phyloP scores from a whole-genome alignment of 805 yeast genomes.

The Candida sanyiensis region DNA sequence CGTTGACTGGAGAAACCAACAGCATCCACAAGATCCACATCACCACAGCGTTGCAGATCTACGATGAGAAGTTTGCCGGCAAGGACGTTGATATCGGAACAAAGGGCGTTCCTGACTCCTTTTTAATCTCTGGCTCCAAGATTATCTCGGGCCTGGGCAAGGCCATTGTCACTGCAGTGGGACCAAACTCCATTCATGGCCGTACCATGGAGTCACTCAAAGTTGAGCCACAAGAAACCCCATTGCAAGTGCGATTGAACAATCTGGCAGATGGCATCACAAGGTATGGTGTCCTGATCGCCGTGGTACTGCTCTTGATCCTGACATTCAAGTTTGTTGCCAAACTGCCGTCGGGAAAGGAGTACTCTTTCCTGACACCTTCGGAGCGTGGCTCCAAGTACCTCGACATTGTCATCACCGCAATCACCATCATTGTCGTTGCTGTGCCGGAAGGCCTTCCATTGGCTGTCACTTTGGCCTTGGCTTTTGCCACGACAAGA shows the following conservation, averaged over 20 bases:
- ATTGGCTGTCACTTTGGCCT: constrained; percentile 90
- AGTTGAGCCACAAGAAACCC: constrained; percentile 78
- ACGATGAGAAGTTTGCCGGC: constrained; percentile 24
- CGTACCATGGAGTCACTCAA: constrained; percentile 79
- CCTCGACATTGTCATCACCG: constrained; percentile 79
- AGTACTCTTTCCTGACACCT: constrained; percentile 39
- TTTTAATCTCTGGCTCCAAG: constrained; percentile 87
- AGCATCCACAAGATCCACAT: constrained; percentile 70
- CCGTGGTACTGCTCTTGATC: constrained; percentile 72
- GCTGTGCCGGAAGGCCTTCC: constrained; percentile 99
- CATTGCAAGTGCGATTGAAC: constrained; percentile 77
- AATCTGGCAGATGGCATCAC: constrained; percentile 88
- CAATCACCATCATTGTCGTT: constrained; percentile 90
- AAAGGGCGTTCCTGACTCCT: constrained; percentile 59
- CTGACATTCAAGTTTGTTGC: constrained; percentile 71
- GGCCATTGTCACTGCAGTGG: constrained; percentile 87
- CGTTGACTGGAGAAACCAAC: constrained; percentile 90
- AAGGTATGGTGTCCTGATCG: constrained; percentile 87
- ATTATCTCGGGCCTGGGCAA: constrained; percentile 80
- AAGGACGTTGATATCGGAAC: constrained; percentile 33
- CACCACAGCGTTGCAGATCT: constrained; percentile 29
- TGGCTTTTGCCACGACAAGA: constrained; percentile 96
- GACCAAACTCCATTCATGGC: constrained; percentile 85
- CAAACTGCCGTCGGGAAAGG: constrained; percentile 48
- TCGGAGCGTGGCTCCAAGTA: constrained; percentile 82